These are phyloP conservation scores for Balansia obtecta DNA, from an alignment of 2,329 filamentous ascomycete species.

Conservation along the genomic window DNA sequence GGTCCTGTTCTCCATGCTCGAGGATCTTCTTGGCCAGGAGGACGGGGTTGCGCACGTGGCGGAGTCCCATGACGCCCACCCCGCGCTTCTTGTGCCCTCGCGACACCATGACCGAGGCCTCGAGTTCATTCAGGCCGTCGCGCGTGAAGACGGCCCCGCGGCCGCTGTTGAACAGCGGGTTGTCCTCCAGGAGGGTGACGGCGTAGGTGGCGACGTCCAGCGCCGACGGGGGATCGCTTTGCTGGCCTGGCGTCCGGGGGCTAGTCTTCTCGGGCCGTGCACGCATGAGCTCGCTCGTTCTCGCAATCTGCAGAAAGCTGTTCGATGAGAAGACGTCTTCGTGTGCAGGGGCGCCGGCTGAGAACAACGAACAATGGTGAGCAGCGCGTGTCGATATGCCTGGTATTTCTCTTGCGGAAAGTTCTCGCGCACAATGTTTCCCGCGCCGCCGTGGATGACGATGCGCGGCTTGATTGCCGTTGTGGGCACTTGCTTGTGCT, in stretches of 20 bases:
- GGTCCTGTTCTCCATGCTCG: constrained; percentile 49
- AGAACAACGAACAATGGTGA: constrained; percentile 39
- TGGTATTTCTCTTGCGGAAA: constrained; percentile 45
- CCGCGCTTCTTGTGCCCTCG: constrained; percentile 60
- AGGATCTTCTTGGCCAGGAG: constrained; percentile 60
- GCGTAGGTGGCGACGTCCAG: constrained; percentile 66
- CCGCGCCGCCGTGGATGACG: constrained; percentile 63
- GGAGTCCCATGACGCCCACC: constrained; percentile 63
- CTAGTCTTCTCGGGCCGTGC: neutral
- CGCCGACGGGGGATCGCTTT: constrained; percentile 36
- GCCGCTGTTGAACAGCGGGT: constrained; percentile 73
- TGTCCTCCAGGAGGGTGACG: constrained; percentile 63
- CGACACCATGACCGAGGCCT: constrained; percentile 79
- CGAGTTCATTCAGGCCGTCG: constrained; percentile 72
- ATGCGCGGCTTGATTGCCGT: constrained; percentile 37
- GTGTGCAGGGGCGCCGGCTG: too few species aligned
- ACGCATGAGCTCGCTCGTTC: constrained; percentile 36
- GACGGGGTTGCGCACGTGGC: constrained; percentile 68
- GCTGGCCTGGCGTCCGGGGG: constrained; percentile 5
- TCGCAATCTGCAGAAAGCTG: constrained; percentile 27
- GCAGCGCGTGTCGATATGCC: constrained; percentile 46
- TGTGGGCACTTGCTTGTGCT: constrained; percentile 20
- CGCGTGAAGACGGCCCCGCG: constrained; percentile 79
- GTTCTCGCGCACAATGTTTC: constrained; percentile 49
- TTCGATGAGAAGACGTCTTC: neutral